Evolutionary conservation across 177 flowering plant species (phyloP).

Genomic region (Vitis hybrid): DNA sequence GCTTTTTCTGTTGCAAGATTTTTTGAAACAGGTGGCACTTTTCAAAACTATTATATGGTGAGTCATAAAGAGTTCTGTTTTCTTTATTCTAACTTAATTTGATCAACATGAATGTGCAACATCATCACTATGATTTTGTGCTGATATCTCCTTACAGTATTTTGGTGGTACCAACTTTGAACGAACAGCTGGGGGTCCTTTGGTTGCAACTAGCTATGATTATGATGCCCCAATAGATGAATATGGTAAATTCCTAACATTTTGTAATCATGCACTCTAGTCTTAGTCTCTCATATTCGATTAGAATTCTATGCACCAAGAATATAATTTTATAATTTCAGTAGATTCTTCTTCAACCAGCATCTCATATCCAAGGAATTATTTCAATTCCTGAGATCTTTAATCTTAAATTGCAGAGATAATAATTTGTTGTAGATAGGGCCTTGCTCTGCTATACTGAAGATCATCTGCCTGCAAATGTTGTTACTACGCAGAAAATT

Average conservation of each 20-base stretch:
- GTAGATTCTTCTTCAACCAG: background rate
- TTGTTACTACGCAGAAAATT: background rate
- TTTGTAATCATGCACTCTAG: background rate
- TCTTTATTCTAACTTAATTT: background rate
- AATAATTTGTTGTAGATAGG: too few species aligned
- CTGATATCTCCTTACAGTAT: conserved; percentile 32
- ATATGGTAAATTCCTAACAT: conserved; percentile 34
- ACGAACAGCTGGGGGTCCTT: conserved; percentile 54
- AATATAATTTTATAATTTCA: background rate
- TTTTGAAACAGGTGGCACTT: conserved; percentile 48
- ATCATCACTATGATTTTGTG: background rate
- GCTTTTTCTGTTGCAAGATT: conserved; percentile 62
- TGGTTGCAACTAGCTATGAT: conserved; percentile 54
- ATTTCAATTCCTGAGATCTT: background rate
- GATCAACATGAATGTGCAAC: background rate
- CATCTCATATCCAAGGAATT: background rate
- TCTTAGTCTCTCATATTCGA: background rate
- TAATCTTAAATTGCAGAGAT: background rate
- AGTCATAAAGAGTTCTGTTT: conserved; percentile 1
- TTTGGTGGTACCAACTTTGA: conserved; percentile 62
- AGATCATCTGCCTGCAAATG: background rate
- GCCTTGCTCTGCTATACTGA: background rate
- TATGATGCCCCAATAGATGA: conserved; percentile 66
- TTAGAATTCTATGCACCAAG: background rate
- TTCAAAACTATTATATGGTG: conserved; percentile 61